Evolutionary conservation across 305 asterid species (phyloP).

Genomic region (Fraxinus nigra): DNA sequence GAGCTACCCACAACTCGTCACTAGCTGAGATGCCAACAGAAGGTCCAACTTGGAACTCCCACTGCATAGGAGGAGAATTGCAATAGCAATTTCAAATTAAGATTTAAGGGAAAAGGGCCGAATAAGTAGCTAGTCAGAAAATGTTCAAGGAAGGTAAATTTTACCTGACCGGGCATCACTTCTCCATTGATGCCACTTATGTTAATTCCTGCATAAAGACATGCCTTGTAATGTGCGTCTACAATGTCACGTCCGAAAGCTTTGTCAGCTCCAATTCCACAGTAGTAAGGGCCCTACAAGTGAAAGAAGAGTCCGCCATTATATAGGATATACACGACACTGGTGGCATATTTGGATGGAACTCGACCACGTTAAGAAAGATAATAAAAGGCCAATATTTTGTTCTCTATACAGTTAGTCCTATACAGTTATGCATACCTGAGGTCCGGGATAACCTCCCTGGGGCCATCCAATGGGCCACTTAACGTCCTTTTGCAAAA

Average conservation of each 20-base stretch:
- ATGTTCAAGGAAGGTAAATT: neutral
- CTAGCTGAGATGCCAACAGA: constrained; percentile 43
- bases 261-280: constrained; percentile 50
- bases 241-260: constrained; percentile 53
- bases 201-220: constrained; percentile 50
- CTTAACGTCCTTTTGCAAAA: constrained; percentile 27
- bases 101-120: neutral
- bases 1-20: constrained; percentile 49
- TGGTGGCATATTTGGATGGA: neutral
- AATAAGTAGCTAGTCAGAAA: neutral
- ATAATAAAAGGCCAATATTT: neutral
- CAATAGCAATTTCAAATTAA: neutral
- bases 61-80: constrained; percentile 9
- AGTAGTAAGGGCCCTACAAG: constrained; percentile 48
- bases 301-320: neutral
- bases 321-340: neutral
- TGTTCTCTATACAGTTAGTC: neutral
- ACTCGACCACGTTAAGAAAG: neutral
- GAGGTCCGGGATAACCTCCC: constrained; percentile 37
- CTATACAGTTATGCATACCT: constrained; percentile 8
- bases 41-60: constrained; percentile 61
- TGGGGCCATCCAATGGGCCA: constrained; percentile 35
- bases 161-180: constrained; percentile 56
- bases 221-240: constrained; percentile 49
- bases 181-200: constrained; percentile 51